Conservation (phyloP, 208 protist species). For the Zelonia costaricensis region DNA sequence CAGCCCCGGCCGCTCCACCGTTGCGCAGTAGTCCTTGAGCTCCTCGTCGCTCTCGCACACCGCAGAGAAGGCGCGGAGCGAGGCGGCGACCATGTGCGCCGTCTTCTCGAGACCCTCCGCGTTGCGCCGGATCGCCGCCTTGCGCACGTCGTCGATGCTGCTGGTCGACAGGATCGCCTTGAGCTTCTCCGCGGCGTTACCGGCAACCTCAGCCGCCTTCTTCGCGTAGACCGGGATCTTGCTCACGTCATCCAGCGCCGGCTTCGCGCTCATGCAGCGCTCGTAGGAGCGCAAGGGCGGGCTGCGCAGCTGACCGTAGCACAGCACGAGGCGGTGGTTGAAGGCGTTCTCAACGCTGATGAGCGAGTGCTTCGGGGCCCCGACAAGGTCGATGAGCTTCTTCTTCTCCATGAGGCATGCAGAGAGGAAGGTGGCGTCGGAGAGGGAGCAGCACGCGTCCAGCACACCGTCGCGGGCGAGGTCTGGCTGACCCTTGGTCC, state of each 20-base stretch:
- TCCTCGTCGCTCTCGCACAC: conserved; percentile 53
- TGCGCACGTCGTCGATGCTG: conserved; percentile 36
- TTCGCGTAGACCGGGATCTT: conserved; percentile 50
- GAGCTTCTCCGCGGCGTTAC: conserved; percentile 54
- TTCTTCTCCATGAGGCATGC: conserved; percentile 78
- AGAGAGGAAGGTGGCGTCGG: conserved; percentile 66
- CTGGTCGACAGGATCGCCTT: conserved; percentile 38
- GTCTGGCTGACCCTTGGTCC: conserved; percentile 41
- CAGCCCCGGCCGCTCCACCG: conserved; percentile 47
- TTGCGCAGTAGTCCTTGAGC: conserved; percentile 47
- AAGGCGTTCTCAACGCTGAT: conserved; percentile 72
- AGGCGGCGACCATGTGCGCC: conserved; percentile 45
- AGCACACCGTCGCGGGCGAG: conserved; percentile 42
- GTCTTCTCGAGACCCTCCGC: conserved; percentile 57
- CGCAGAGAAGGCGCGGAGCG: conserved; percentile 43
- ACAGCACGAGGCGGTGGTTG: conserved; percentile 79
- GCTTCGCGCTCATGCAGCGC: conserved; percentile 60
- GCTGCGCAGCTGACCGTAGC: conserved; percentile 66
- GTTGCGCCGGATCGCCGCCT: conserved; percentile 28
- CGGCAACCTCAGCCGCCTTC: conserved; percentile 57
- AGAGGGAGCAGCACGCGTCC: conserved; percentile 60
- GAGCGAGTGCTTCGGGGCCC: conserved; percentile 46
- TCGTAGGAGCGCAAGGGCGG: conserved; percentile 73
- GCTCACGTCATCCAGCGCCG: conserved; percentile 36
- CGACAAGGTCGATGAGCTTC: conserved; percentile 66